phyloP scores from a whole-genome alignment of 2,329 filamentous ascomycete genomes.

The Trichoderma sp. region DNA sequence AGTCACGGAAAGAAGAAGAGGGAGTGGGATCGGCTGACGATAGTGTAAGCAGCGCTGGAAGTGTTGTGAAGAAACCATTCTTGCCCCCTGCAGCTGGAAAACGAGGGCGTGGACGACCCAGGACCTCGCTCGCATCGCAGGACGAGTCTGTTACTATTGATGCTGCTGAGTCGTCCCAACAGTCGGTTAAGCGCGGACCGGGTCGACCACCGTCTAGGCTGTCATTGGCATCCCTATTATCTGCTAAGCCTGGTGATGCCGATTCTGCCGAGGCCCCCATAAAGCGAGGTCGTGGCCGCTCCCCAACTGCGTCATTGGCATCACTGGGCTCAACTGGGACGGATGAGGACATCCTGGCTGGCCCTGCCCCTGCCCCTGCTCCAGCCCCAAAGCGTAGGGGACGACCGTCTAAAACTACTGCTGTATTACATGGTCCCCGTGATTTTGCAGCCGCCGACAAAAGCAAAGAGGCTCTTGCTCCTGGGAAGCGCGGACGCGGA shows the following conservation, averaged over 20 bases:
- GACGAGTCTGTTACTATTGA: conserved; percentile 20
- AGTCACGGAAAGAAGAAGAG: conserved; percentile 11
- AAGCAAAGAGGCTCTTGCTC: conserved; percentile 25
- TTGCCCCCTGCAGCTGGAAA: conserved; percentile 24
- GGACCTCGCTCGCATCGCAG: conserved; percentile 30
- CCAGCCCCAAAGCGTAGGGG: conserved; percentile 8
- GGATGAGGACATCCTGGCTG: not conserved
- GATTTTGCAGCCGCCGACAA: conserved; percentile 15
- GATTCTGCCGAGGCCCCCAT: conserved; percentile 23
- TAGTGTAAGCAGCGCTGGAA: not conserved
- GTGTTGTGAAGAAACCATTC: not conserved
- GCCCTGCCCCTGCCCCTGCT: not conserved
- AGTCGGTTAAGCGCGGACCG: conserved; percentile 12
- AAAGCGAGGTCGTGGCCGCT: conserved; percentile 32
- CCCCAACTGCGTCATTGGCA: conserved; percentile 32
- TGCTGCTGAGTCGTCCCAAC: not conserved
- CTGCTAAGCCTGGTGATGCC: not conserved
- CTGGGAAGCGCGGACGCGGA: conserved; percentile 31
- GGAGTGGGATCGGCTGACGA: conserved; percentile 13
- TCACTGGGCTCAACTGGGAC: conserved; percentile 20
- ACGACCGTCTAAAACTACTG: conserved; percentile 30
- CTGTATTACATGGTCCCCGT: not conserved
- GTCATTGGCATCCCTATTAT: conserved; percentile 7
- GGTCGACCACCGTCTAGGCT: conserved; percentile 23
- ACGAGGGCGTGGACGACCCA: conserved; percentile 32